Evolutionary conservation across 1,284 basidiomycete species (phyloP).

Genomic region (Ganoderma lucidum): DNA sequence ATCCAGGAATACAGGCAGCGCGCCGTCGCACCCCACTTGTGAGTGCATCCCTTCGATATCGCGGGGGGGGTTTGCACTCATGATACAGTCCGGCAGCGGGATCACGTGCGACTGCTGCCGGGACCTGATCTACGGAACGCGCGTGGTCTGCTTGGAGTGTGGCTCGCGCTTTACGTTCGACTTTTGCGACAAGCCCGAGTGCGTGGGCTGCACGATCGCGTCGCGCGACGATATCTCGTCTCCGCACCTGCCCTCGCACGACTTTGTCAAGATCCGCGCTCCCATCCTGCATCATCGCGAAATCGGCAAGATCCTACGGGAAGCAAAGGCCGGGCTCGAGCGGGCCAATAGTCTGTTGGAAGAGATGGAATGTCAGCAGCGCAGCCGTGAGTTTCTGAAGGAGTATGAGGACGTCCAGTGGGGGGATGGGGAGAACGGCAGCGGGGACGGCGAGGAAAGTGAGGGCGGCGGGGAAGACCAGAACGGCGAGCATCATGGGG

Average conservation of each 20-base stretch:
- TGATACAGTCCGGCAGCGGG: neutral
- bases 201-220: conserved; percentile 10
- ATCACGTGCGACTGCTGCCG: conserved; percentile 34
- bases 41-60: neutral
- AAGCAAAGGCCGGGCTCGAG: conserved; percentile 30
- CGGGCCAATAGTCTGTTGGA: conserved; percentile 28
- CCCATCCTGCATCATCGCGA: conserved; percentile 35
- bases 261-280: conserved; percentile 41
- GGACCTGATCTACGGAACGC: conserved; percentile 31
- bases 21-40: conserved; percentile 9
- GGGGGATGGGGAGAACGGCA: neutral
- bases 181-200: conserved; percentile 35
- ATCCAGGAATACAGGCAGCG: conserved; percentile 12
- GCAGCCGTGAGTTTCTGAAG: neutral
- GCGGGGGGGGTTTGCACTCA: neutral
- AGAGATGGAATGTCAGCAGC: neutral
- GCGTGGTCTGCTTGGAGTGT: conserved; percentile 38
- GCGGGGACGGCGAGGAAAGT: neutral
- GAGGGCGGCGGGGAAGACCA: neutral
- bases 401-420: neutral
- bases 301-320: conserved; percentile 28
- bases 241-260: conserved; percentile 40
- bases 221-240: conserved; percentile 30
- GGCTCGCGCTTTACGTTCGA: conserved; percentile 31
- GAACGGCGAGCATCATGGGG: neutral